Evolutionary conservation across 1,284 basidiomycete genomes (phyloP).

Genomic region (Paramarasmius palmivorus): DNA sequence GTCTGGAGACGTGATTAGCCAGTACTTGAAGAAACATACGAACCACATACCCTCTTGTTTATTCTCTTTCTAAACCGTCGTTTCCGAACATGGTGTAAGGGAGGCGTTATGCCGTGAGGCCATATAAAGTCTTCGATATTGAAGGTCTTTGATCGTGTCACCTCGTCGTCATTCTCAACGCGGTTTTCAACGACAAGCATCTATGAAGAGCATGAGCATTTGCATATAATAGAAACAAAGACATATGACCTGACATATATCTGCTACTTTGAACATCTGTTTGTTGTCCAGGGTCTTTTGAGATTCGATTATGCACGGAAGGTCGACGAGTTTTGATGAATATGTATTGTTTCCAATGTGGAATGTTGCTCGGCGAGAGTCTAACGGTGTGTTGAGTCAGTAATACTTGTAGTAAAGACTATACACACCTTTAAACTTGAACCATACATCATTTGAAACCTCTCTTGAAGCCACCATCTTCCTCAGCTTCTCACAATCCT

Average conservation of each 20-base stretch:
- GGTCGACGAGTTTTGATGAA: constrained; percentile 92
- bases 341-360: constrained; percentile 84
- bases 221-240: constrained; percentile 10
- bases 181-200: constrained; percentile 88
- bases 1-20: constrained; percentile 49
- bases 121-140: constrained; percentile 97
- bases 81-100: constrained; percentile 89
- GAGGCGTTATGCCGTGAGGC: constrained; percentile 96
- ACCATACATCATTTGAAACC: constrained; percentile 86
- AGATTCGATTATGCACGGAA: constrained; percentile 93
- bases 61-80: constrained; percentile 91
- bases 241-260: constrained; percentile 85
- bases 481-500: constrained; percentile 75
- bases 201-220: constrained; percentile 35
- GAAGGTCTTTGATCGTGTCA: constrained; percentile 64
- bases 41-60: constrained; percentile 67
- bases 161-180: constrained; percentile 68
- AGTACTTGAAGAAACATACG: neutral
- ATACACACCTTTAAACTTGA: constrained; percentile 92
- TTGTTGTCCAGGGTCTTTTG: constrained; percentile 97
- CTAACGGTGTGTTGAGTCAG: constrained; percentile 54
- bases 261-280: constrained; percentile 97
- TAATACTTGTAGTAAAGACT: neutral
- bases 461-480: constrained; percentile 84
- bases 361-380: constrained; percentile 90